Evolutionary conservation across 768 basidiomycete species (phyloP), one percentile per base, ranked within the genome.

Genomic region (Pholiota conissans): DNA sequence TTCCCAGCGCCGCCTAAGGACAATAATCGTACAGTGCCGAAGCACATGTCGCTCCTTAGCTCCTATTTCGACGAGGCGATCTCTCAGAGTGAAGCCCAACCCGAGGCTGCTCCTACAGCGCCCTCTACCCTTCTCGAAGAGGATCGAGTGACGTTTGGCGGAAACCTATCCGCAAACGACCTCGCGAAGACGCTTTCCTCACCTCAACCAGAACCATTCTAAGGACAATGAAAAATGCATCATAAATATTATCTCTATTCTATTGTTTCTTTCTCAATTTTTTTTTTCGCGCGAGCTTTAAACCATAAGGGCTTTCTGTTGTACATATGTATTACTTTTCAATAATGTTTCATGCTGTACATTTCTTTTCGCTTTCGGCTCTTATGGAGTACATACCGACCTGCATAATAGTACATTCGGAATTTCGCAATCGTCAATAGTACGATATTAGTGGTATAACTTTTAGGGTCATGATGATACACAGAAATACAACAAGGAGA

Each of bases 1-100:
- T 91, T 91, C 66, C 89, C 89, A 1, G 71, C 71, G 8, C 89
- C 89, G 3, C 89, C 89, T 63, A 49, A 59, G 63, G 47, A 52
- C 60, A 16, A 18, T 27, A 47, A 49, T 62, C 70, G 26, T 63
- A 65, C 40, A 67, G 67, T 35, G n/a, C 53, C 63, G 5, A 53
- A 37, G 13, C 75, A 74, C 49, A 68, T 76, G 61, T 77, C 79
- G 7, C 67, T 80, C n/a, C 56, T 83, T 20, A 74, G 75, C 34
- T 69, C 82, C 0, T 82, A 76, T 57, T 77, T 77, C 60, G 76
- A 78, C 28, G 69, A 73, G 16, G 62, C 65, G 14, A 58, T 47
- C 11, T 61, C 57, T 18, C 61, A 59, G 47, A 63, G 47, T 28
- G 59, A 57, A 24, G 27, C 47, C 18, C 45, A 20, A 16, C 22